Evolutionary conservation across 495 filamentous ascomycete species (phyloP).

Genomic region (Annulohypoxylon moriforme): DNA sequence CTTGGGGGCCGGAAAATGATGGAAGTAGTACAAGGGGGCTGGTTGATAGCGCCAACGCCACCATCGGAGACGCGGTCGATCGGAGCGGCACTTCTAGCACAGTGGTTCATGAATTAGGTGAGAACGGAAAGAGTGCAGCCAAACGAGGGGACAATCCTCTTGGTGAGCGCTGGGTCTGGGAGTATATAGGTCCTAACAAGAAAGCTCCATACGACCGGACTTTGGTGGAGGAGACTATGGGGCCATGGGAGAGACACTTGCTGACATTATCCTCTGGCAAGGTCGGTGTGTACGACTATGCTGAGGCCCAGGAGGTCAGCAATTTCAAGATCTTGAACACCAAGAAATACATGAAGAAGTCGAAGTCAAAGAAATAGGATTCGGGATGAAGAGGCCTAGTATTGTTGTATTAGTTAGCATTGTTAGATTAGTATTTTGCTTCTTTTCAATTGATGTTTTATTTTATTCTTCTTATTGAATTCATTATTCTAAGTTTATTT

Average conservation of each 20-base stretch:
- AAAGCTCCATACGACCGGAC: slow-evolving; percentile 49
- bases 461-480: background rate
- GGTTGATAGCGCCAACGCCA: slow-evolving; percentile 9
- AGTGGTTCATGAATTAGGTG: background rate
- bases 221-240: slow-evolving; percentile 63
- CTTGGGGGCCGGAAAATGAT: slow-evolving; percentile 49
- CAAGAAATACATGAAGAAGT: slow-evolving; percentile 19
- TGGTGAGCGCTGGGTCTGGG: slow-evolving; percentile 61
- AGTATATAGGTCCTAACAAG: slow-evolving; percentile 58
- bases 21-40: background rate
- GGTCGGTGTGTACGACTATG: slow-evolving; percentile 52
- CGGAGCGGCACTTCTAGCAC: background rate
- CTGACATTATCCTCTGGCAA: slow-evolving; percentile 56
- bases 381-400: background rate
- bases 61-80: background rate
- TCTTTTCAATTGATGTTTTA: slow-evolving; percentile 10
- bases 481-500: background rate
- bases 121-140: background rate
- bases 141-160: background rate
- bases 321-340: slow-evolving; percentile 26
- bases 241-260: slow-evolving; percentile 62
- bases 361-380: slow-evolving; percentile 6
- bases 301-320: slow-evolving; percentile 44
- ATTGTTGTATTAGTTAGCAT: slow-evolving; percentile 31
- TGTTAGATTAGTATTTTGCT: slow-evolving; percentile 15